Base-by-base conservation (phyloP, 441 rosid species). In the Euphorbia corollata region DNA sequence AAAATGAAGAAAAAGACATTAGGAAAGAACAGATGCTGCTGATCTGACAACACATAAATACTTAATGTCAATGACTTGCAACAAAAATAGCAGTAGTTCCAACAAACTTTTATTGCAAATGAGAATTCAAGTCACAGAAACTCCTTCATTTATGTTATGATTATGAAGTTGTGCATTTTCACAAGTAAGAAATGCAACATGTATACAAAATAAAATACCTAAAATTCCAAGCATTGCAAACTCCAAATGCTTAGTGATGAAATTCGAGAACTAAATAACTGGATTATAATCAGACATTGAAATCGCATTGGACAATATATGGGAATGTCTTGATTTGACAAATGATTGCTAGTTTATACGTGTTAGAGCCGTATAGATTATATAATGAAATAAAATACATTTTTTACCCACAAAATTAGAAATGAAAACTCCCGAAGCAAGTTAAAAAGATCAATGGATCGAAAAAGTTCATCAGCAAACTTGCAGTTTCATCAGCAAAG, bases 231-330 rank as follows among this genome's bases (percentile, higher is more conserved):
- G n/a, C 67, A 55, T 38, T 22, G 8, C n/a, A 24, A 67, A 45
- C 27, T 19, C 53, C 63, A 57, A 5, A 16, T 16, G 38, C 50
- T 53, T 27, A 34, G 34, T 5, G 20, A 11, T 57, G 24, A 39
- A 27, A 56, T 67, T 67, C 12, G 11, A 56, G 19, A 64, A 48
- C 30, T 24, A 18, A 67, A 59, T 23, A 59, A 50, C 20, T 50
- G 6, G 16, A 45, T 45, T 45, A 15, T 13, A 45, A 34, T 16
- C 6, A n/a, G 15, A 67, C n/a, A n/a, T n/a, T n/a, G n/a, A n/a
- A n/a, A n/a, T 38, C 41, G 24, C 24, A 30, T 38, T 12, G 54
- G 15, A 47, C n/a, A 66, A n/a, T 67, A 8, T 67, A 34, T 0
- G n/a, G n/a, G n/a, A n/a, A n/a, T n/a, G n/a, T n/a, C n/a, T n/a